Evolutionary conservation across 768 basidiomycete species (phyloP).

Genomic region (Tylopilus sp.): DNA sequence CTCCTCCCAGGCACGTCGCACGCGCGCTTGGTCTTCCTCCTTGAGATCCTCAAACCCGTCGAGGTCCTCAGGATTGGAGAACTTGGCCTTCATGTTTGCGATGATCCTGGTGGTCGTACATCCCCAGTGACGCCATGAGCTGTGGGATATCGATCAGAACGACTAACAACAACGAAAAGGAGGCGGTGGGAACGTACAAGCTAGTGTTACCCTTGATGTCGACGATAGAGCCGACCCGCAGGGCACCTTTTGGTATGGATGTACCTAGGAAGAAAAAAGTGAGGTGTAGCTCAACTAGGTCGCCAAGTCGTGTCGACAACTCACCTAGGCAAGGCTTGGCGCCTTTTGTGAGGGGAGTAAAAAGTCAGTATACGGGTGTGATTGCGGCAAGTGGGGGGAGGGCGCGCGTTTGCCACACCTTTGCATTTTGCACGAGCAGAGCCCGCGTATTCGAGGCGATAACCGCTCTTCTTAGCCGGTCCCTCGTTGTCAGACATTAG

Average conservation of each 20-base stretch:
- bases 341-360: constrained; percentile 45
- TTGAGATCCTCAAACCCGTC: constrained; percentile 82
- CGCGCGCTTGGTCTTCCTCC: constrained; percentile 64
- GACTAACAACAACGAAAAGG: neutral
- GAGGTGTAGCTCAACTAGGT: constrained; percentile 7
- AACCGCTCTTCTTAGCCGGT: constrained; percentile 42
- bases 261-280: constrained; percentile 58
- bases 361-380: constrained; percentile 17
- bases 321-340: constrained; percentile 74
- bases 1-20: constrained; percentile 69
- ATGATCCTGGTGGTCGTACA: constrained; percentile 72
- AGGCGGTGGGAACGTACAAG: constrained; percentile 52
- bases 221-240: constrained; percentile 73
- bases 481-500: constrained; percentile 36
- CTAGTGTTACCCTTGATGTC: constrained; percentile 67
- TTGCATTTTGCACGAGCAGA: constrained; percentile 74
- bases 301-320: constrained; percentile 9
- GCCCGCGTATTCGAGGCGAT: constrained; percentile 74
- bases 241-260: constrained; percentile 62
- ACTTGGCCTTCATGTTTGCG: constrained; percentile 61
- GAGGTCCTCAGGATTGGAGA: constrained; percentile 60
- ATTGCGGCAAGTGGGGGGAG: constrained; percentile 11
- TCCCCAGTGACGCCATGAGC: constrained; percentile 90
- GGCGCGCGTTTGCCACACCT: constrained; percentile 43
- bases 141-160: constrained; percentile 23